These are phyloP conservation scores for Tulasnella sp. DNA, from an alignment of 768 basidiomycete species.

Conservation along the genomic window DNA sequence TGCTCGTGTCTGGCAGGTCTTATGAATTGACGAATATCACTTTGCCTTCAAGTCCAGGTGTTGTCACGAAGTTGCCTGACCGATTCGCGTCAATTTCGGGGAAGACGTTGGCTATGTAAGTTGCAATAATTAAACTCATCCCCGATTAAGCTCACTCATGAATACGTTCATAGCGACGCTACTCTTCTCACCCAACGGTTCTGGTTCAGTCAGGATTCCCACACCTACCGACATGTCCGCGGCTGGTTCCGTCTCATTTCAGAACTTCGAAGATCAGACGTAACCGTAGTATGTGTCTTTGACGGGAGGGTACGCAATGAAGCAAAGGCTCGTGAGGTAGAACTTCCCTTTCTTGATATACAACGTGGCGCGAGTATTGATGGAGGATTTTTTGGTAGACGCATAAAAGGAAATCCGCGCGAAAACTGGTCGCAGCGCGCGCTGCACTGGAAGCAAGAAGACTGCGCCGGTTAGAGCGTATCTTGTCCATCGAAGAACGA, in stretches of 20 bases:
- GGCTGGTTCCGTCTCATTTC: constrained; percentile 64
- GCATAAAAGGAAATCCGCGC: background rate
- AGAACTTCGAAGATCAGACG: constrained; percentile 46
- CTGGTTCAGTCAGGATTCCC: constrained; percentile 56
- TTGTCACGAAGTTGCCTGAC: constrained; percentile 36
- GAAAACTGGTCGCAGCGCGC: background rate
- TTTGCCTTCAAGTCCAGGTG: constrained; percentile 17
- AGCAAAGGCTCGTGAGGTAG: constrained; percentile 64
- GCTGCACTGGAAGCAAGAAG: background rate
- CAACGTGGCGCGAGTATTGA: background rate
- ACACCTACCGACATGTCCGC: constrained; percentile 56
- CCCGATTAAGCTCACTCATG: constrained; percentile 9
- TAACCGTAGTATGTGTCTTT: constrained; percentile 64
- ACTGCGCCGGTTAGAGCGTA: background rate
- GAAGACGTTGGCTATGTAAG: constrained; percentile 66
- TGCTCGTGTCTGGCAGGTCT: background rate
- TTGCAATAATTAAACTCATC: background rate
- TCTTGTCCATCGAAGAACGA: background rate
- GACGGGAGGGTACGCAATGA: constrained; percentile 55
- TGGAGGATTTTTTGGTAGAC: background rate
- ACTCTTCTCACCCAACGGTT: constrained; percentile 77
- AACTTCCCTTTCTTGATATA: constrained; percentile 13
- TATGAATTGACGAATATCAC: background rate
- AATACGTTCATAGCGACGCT: constrained; percentile 57
- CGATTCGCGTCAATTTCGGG: constrained; percentile 50